Base-by-base conservation (phyloP, 2,329 filamentous ascomycete species). In the Bipolaris zeicola region DNA sequence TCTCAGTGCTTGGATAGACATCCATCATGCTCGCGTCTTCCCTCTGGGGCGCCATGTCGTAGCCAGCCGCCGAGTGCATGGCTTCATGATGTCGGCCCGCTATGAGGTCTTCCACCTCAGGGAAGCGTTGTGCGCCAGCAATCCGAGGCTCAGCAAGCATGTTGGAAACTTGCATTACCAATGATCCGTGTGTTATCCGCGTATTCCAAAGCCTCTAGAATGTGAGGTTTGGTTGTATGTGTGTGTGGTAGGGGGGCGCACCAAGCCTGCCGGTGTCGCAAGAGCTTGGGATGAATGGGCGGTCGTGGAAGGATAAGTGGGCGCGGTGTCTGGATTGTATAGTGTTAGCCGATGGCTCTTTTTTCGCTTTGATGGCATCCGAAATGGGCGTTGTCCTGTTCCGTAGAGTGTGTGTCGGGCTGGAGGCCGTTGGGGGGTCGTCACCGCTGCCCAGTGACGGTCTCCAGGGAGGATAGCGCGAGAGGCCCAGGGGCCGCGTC, bases 221-320 rank as follows among this genome's bases (percentile, higher is more conserved):
- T 41, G 59, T 58, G 66, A 31, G 45, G 53, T 62, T 38, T 41
- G 38, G 10, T 31, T 45, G 58, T 60, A 59, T 65, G 59, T 67
- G 50, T 61, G 50, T 57, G 63, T 62, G 54, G 62, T 51, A 63
- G 57, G 63, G 55, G 57, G 66, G 61, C 61, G 61, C 65, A 72
- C 72, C 69, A 71, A 73, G 68, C 66, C 70, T 66, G 72, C 72
- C 73, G 71, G 73, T 74, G 74, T 77, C 73, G 73, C 73, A 76
- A 76, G 65, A 71, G 58, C 58, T 65, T 55, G 69, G 62, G 60
- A 65, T 63, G 67, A 64, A 66, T 61, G 64, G 64, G 67, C 67
- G 68, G 67, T 67, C 65, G 70, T 63, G 53, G 62, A 67, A 67
- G 66, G 66, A 66, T 56, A 61, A 51, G 51, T 58, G 58, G 57